Evolutionary conservation across 2,329 filamentous ascomycete genomes (phyloP), one percentile per base, ranked within the genome.

Genomic region (Sporothrix variecibatus): DNA sequence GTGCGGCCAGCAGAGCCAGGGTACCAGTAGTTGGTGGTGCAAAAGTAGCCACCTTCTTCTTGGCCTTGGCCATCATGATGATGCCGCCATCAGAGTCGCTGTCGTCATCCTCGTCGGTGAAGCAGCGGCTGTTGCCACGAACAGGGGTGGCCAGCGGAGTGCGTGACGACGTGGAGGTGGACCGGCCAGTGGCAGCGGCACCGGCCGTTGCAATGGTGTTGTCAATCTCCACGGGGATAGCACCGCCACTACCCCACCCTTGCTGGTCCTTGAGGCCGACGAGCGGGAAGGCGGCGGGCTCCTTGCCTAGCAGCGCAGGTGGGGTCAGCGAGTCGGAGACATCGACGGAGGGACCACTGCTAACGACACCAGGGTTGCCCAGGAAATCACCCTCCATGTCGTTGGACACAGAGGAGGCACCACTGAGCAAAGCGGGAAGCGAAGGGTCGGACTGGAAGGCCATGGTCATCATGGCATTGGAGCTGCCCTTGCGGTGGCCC

Each of bases 391-490:
- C 88, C 76, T 92, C 90, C 28, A 87, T 83, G 77, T 91, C 90
- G 0, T 87, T 88, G 17, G 89, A 91, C 11, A 91, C 86, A 2
- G 90, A 92, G 78, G 89, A 91, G 9, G 89, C 88, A 12, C 89
- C 88, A 73, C 89, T 91, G 12, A 91, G 83, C 8, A 91, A 82
- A 7, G 89, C 89, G 12, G 90, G 90, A 2, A 92, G 81, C 5
- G 90, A 92, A 0, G 89, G 89, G 71, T 91, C 89, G 2, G 89
- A 91, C 73, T 88, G 88, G 79, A 90, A 91, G 2, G 83, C 83
- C 20, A 87, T 78, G 2, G 83, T 84, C 20, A 87, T 78, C 77
- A 87, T 86, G 9, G 85, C 83, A 6, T 86, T 86, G 3, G 85
- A 83, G 0, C 82, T 79, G n/a, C 82, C 82, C 75, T 84, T 84